Conservation (phyloP, 768 basidiomycete species). For the Fomitopsis serialis region DNA sequence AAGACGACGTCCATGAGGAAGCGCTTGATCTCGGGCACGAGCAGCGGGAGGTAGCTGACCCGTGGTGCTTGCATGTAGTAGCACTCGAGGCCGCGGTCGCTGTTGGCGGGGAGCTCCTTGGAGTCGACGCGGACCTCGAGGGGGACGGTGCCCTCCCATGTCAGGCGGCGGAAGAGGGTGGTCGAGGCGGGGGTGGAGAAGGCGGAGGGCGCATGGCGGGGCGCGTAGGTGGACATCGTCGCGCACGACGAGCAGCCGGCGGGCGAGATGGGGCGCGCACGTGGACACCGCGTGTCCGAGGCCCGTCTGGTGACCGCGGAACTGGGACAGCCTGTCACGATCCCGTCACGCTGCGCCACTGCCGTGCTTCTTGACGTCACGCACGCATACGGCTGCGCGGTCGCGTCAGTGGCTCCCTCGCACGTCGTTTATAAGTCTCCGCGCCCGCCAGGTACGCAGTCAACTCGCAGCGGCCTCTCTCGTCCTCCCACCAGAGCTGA, state of each 20-base stretch:
- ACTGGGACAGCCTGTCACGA: background rate
- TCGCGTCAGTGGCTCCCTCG: background rate
- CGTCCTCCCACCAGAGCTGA: background rate
- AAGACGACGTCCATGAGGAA: conserved; percentile 91
- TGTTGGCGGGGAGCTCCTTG: conserved; percentile 85
- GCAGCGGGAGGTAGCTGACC: conserved; percentile 87
- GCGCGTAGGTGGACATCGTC: conserved; percentile 27
- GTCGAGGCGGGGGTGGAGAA: conserved; percentile 56
- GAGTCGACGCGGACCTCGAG: conserved; percentile 86
- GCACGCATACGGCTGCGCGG: conserved; percentile 1
- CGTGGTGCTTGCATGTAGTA: conserved; percentile 90
- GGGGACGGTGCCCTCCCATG: conserved; percentile 89
- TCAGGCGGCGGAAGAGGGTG: conserved; percentile 79
- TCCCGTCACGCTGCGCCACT: background rate
- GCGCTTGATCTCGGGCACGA: conserved; percentile 83
- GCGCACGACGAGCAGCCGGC: conserved; percentile 2
- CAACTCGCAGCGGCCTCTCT: background rate
- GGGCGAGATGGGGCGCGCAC: conserved; percentile 5
- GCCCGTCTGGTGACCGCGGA: background rate
- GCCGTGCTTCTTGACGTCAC: conserved; percentile 5
- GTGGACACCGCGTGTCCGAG: conserved; percentile 6
- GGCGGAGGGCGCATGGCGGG: conserved; percentile 35
- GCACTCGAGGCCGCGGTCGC: conserved; percentile 83
- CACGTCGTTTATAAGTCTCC: background rate
- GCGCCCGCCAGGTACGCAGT: background rate